Conservation (phyloP, 371 early-diverging fungal species). For the Mucor circinelloides region DNA sequence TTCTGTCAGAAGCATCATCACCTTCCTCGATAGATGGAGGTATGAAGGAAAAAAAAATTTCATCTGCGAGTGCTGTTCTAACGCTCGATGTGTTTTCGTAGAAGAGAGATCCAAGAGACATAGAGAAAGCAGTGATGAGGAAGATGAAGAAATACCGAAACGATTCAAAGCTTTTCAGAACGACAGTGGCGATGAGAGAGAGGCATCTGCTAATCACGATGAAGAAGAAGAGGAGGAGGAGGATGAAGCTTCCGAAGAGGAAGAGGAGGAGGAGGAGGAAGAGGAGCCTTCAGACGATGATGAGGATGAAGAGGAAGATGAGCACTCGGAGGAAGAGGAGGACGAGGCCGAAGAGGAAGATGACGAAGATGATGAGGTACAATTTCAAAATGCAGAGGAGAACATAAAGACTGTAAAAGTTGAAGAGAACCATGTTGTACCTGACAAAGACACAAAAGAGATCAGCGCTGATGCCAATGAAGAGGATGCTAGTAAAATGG, state of each 20-base stretch:
- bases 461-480: background rate
- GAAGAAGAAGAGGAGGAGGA: constrained; percentile 17
- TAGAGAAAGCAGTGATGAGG: constrained; percentile 25
- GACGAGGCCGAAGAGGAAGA: constrained; percentile 12
- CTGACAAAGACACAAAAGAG: background rate
- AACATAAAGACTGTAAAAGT: background rate
- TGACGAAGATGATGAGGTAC: constrained; percentile 2
- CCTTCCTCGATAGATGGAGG: constrained; percentile 22
- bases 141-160: constrained; percentile 21
- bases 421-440: background rate
- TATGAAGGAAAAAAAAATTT: background rate
- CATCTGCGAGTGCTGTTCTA: background rate
- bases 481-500: background rate
- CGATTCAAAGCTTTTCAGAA: constrained; percentile 9
- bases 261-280: constrained; percentile 2
- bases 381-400: constrained; percentile 10
- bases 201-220: background rate
- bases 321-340: background rate
- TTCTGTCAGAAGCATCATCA: constrained; percentile 22
- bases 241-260: background rate
- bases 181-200: background rate
- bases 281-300: constrained; percentile 3
- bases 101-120: constrained; percentile 14
- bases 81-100: background rate
- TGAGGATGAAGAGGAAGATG: constrained; percentile 11